Percentiles rank a stretch among this genome's conserved stretches.
Conservation (phyloP, 2,329 filamentous ascomycete species). For the Colletotrichum tamarilloi region DNA sequence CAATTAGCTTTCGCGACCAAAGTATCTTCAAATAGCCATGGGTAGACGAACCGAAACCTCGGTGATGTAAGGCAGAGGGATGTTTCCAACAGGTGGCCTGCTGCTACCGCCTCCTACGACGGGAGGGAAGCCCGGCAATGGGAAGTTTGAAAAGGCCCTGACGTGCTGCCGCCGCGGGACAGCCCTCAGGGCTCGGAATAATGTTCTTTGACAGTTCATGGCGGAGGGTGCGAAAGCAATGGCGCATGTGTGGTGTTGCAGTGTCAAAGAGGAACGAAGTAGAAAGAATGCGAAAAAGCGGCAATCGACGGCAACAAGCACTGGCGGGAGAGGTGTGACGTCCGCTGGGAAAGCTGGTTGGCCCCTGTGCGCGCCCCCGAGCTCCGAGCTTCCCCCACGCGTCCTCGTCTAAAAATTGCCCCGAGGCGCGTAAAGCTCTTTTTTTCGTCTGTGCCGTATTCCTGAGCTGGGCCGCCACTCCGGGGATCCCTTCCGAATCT, state of each 20-base stretch:
- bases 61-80: constrained; percentile 71
- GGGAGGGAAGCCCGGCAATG: constrained; percentile 39
- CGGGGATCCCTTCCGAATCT: neutral
- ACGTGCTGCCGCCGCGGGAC: constrained; percentile 47
- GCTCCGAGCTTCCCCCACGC: constrained; percentile 25
- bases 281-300: constrained; percentile 2
- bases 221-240: constrained; percentile 17
- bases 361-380: constrained; percentile 5
- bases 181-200: constrained; percentile 49
- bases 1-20: constrained; percentile 40
- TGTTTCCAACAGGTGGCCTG: constrained; percentile 46
- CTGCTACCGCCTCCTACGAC: constrained; percentile 35
- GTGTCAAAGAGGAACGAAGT: neutral
- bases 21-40: neutral
- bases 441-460: neutral
- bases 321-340: constrained; percentile 1
- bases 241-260: neutral
- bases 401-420: constrained; percentile 34
- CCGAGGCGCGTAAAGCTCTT: constrained; percentile 32
- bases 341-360: neutral
- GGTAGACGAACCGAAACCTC: constrained; percentile 59
- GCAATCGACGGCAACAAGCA: constrained; percentile 10
- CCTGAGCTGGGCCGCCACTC: neutral
- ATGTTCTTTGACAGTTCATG: constrained; percentile 50
- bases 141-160: constrained; percentile 57